Percentiles rank a stretch among this genome's conserved stretches.
Evolutionary conservation across 257 asterid genomes (phyloP).

Genomic region (Apocynum venetum): DNA sequence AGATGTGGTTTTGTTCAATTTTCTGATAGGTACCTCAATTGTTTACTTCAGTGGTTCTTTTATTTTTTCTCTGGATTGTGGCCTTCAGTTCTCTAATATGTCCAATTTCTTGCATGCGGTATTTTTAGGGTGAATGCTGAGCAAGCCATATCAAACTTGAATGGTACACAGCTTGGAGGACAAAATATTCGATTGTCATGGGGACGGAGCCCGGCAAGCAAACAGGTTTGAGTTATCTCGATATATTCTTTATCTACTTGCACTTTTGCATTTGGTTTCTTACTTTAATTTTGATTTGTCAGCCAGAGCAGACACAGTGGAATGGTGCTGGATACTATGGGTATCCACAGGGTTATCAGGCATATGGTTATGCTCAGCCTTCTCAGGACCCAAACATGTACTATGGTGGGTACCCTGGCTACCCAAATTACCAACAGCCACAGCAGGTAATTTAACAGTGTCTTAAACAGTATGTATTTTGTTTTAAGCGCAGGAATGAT

Average conservation of each 20-base stretch:
- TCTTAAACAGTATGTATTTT: no score
- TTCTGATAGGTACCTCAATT: conserved; percentile 22
- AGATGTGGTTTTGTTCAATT: conserved; percentile 43
- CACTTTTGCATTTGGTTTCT: not conserved
- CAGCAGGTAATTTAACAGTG: conserved; percentile 26
- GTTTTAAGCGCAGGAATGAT: no score
- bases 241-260: not conserved
- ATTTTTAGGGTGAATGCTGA: conserved; percentile 24
- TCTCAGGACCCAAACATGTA: conserved; percentile 74
- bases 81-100: not conserved
- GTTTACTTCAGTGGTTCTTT: not conserved
- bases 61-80: no score
- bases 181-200: conserved; percentile 36
- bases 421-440: conserved; percentile 56
- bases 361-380: conserved; percentile 70
- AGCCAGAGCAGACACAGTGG: conserved; percentile 38
- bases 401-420: conserved; percentile 78
- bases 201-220: conserved; percentile 36
- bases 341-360: conserved; percentile 67
- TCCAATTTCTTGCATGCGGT: not conserved
- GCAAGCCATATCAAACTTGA: conserved; percentile 25
- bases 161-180: conserved; percentile 30
- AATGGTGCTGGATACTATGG: conserved; percentile 63
- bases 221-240: conserved; percentile 19
- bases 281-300: conserved; percentile 1